Conservation (phyloP, 1,284 basidiomycete genomes). For the Volvariella volvacea region DNA sequence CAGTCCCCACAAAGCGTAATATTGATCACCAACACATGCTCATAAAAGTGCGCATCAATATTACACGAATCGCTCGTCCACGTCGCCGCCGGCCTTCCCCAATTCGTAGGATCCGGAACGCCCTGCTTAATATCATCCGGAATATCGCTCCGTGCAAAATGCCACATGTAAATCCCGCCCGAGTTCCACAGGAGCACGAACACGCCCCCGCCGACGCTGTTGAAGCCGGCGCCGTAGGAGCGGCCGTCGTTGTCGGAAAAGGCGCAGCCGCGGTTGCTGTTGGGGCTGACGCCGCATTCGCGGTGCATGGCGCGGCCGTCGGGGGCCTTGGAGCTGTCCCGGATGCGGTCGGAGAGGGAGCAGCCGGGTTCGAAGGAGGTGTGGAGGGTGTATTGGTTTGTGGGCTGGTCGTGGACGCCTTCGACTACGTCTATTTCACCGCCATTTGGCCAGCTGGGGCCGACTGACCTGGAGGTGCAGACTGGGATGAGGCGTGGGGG, state of each 20-base stretch:
- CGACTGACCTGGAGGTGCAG: conserved; percentile 25
- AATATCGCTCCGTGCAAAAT: conserved; percentile 60
- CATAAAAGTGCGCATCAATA: conserved; percentile 58
- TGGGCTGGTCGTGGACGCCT: conserved; percentile 50
- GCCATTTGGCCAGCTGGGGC: conserved; percentile 64
- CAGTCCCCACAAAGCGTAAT: conserved; percentile 63
- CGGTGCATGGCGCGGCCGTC: conserved; percentile 24
- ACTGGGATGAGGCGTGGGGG: neutral
- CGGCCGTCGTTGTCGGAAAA: conserved; percentile 44
- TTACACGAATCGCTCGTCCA: conserved; percentile 62
- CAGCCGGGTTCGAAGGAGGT: conserved; percentile 44
- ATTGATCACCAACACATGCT: conserved; percentile 67
- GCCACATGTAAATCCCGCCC: conserved; percentile 72
- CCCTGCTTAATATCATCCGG: conserved; percentile 60
- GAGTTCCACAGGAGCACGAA: conserved; percentile 68
- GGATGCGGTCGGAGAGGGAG: conserved; percentile 27
- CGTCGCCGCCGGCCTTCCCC: conserved; percentile 64
- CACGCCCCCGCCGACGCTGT: conserved; percentile 62
- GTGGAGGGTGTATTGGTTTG: conserved; percentile 72
- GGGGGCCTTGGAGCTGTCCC: conserved; percentile 6
- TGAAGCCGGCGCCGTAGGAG: conserved; percentile 71
- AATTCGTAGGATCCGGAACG: conserved; percentile 54
- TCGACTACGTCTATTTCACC: conserved; percentile 77
- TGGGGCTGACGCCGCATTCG: conserved; percentile 39
- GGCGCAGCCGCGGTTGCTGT: conserved; percentile 62